phyloP scores from a whole-genome alignment of 768 basidiomycete genomes.

The Leccinum variicolor region DNA sequence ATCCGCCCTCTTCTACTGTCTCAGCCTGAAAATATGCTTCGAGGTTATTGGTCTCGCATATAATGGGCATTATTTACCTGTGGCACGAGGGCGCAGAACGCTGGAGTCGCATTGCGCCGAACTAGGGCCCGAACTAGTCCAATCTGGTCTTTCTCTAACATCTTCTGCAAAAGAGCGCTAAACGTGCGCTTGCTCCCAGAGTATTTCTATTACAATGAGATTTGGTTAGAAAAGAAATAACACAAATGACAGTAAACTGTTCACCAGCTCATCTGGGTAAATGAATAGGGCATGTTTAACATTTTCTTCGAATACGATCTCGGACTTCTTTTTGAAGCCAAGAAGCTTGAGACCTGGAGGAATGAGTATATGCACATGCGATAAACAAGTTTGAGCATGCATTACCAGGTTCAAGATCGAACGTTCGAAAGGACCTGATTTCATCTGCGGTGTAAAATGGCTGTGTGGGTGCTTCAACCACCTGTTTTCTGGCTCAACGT shows the following conservation, averaged over 20 bases:
- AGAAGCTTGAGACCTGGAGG: conserved; percentile 78
- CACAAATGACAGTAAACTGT: conserved; percentile 11
- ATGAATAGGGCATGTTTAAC: conserved; percentile 90
- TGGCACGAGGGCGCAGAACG: conserved; percentile 82
- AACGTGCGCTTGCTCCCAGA: conserved; percentile 93
- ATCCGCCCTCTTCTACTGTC: conserved; percentile 62
- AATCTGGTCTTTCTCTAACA: conserved; percentile 77
- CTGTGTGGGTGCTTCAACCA: conserved; percentile 34
- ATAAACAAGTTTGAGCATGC: conserved; percentile 9
- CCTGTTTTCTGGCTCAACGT: not conserved
- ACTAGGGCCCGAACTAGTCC: conserved; percentile 71
- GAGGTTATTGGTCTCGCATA: not conserved
- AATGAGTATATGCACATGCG: not conserved
- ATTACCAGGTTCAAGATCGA: conserved; percentile 73
- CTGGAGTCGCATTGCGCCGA: conserved; percentile 69
- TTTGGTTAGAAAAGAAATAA: not conserved
- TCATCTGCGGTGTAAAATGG: conserved; percentile 87
- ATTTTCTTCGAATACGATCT: conserved; percentile 83
- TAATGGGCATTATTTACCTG: conserved; percentile 50
- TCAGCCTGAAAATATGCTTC: conserved; percentile 51
- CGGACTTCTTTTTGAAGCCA: conserved; percentile 77
- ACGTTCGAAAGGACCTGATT: conserved; percentile 73
- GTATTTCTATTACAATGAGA: conserved; percentile 48
- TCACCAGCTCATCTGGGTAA: conserved; percentile 86
- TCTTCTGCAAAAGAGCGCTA: conserved; percentile 77